Evolutionary conservation across 1,139 yeast genomes (phyloP), one percentile per base, ranked within the genome.

Genomic region (Geotrichum phurueaensis): DNA sequence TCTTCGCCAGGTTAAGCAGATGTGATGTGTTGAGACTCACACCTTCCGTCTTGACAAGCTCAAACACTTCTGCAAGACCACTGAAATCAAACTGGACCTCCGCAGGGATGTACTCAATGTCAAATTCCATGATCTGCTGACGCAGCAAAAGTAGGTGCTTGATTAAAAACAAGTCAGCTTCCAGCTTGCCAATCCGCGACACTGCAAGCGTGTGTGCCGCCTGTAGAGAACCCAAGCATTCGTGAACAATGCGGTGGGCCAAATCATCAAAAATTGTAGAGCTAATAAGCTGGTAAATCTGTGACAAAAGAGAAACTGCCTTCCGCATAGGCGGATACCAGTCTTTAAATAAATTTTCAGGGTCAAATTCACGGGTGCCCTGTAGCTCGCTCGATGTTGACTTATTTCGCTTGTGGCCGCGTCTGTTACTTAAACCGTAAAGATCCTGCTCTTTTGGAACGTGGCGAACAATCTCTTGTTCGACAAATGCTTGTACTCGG

Each of bases 201-300:
- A 76, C 65, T 63, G 80, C 74, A 64, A 75, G 63, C 1, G 71
- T 76, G 65, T 81, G 82, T 7, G 88, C 89, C 67, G 69, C 78
- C 71, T 76, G 81, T 71, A 80, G 79, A 36, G 84, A 87, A 58
- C 76, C 71, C 49, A 92, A 81, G 67, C 96, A 87, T 55, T 87
- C 83, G 69, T 89, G 96, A 5, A 92, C 89, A 61, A 90, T 85
- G 60, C 87, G 84, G 71, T 91, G 96, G 0, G 97, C 96, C 64
- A 92, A 75, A 69, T 90, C 96, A 69, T 91, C 96, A 75, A 92
- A 92, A 0, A 91, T 89, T 10, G 82, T 77, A n/a, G 76, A 67
- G 65, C 86, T 85, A 29, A 92, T 82, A 66, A 91, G 77, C 69
- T 89, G 96, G 70, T 90, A 89, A 25, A 92, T 86, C 69, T 84